Base-by-base conservation (phyloP, 305 asterid genomes). In the Striga hermonthica region DNA sequence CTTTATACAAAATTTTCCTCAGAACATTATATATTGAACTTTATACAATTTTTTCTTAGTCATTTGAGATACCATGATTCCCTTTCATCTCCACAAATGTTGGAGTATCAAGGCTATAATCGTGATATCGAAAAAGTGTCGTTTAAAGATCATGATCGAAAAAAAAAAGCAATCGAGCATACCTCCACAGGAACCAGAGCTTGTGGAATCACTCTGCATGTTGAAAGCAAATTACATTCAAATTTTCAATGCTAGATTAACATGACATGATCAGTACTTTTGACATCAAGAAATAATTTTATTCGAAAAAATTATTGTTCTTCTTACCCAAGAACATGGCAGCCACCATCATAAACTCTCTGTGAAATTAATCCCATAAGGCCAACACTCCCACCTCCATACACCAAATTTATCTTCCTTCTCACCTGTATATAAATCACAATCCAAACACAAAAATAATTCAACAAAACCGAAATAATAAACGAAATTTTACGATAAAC, bases 381-480 rank as follows among this genome's bases (percentile, higher is more conserved):
- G 63, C 98, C 98, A 61, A 90, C 77, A 78, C 97, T 92, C 56
- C 98, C 98, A 75, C 98, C 98, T 10, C 97, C 98, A 79, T 92
- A 92, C 36, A 92, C 98, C 85, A 92, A 80, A 75, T 86, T 80
- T 79, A 92, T 84, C 79, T 86, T 92, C 86, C 95, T 88, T 68
- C 65, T 73, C 74, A 90, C 95, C 98, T 92, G 80, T 75, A 78
- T 0, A n/a, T n/a, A n/a, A n/a, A n/a, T n/a, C n/a, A n/a, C n/a
- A n/a, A n/a, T n/a, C n/a, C n/a, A 22, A 22, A 22, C 2, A 62
- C 0, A 6, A 40, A 6, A 6, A 40, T 40, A 5, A 5, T 9
- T 8, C 1, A 47, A 9, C 7, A 47, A 9, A 47, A 47, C 10
- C 0, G 9, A 47, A 47, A 9, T 4, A 47, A 47, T 47, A 47